phyloP scores from a whole-genome alignment of 176 grass and related monocot genomes.

The Musa itinerans region DNA sequence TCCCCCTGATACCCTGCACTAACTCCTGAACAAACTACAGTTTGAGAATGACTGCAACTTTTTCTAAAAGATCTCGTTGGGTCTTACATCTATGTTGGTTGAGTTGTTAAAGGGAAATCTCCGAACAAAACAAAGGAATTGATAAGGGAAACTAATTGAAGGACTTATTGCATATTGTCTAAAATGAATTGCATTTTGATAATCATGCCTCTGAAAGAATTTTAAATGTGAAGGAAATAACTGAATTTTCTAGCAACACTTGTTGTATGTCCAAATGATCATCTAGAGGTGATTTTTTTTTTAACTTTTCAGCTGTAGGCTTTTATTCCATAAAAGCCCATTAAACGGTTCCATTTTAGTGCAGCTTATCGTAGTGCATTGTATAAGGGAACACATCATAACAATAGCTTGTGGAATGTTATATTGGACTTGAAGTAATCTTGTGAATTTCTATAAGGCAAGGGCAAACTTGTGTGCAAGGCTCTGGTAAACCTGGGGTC shows the following conservation, averaged over 20 bases:
- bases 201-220: background rate
- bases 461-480: background rate
- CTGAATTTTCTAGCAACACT: background rate
- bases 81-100: background rate
- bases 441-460: no score
- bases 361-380: no score
- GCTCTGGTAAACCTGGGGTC: background rate
- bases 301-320: background rate
- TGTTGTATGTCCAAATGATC: background rate
- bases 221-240: background rate
- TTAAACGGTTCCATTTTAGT: no score
- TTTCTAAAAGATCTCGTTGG: background rate
- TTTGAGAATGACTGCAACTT: background rate
- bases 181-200: background rate
- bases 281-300: background rate
- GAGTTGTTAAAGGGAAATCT: background rate
- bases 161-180: background rate
- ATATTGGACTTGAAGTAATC: no score
- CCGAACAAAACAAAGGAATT: background rate
- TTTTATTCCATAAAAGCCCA: background rate
- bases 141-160: background rate
- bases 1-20: background rate
- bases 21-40: background rate
- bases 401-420: background rate
- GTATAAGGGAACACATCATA: background rate